Conservation (phyloP, 2,329 filamentous ascomycete species). For the Ceratocystis colombiana region DNA sequence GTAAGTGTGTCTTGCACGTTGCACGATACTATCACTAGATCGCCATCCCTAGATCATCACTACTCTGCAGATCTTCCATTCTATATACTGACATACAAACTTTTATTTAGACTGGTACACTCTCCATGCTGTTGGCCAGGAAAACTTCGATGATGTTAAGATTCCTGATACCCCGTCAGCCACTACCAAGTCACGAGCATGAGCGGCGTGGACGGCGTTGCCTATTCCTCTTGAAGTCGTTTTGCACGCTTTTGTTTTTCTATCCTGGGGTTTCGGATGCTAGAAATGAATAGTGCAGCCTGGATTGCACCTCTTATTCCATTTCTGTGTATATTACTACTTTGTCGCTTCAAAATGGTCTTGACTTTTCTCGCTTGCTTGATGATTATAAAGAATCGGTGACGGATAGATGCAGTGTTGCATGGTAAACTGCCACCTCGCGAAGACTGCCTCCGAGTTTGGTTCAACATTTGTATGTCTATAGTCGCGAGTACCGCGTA, state of each 20-base stretch:
- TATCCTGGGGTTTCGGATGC: not conserved
- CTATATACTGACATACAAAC: not conserved
- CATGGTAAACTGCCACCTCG: too few species aligned
- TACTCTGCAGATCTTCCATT: not conserved
- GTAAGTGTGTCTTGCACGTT: slow-evolving; percentile 46
- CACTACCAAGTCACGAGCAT: slow-evolving; percentile 31
- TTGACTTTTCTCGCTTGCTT: not conserved
- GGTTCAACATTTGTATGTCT: too few species aligned
- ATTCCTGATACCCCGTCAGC: slow-evolving; percentile 60
- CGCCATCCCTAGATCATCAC: not conserved
- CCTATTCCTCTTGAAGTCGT: not conserved
- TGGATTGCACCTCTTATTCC: not conserved
- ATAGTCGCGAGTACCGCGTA: not conserved
- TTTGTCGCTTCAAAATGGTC: not conserved
- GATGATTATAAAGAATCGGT: too few species aligned
- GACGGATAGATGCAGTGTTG: too few species aligned
- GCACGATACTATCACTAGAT: too few species aligned
- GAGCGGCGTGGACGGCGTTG: slow-evolving; percentile 30
- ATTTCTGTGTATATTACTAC: not conserved
- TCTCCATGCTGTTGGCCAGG: slow-evolving; percentile 80
- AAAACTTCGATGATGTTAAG: slow-evolving; percentile 92
- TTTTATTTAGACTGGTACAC: slow-evolving; percentile 45
- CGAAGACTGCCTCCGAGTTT: too few species aligned
- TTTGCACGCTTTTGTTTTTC: not conserved
- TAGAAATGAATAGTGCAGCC: not conserved